These are phyloP conservation scores for Quercus berberidifolia DNA, from an alignment of 306 rosid species.

Conservation along the genomic window DNA sequence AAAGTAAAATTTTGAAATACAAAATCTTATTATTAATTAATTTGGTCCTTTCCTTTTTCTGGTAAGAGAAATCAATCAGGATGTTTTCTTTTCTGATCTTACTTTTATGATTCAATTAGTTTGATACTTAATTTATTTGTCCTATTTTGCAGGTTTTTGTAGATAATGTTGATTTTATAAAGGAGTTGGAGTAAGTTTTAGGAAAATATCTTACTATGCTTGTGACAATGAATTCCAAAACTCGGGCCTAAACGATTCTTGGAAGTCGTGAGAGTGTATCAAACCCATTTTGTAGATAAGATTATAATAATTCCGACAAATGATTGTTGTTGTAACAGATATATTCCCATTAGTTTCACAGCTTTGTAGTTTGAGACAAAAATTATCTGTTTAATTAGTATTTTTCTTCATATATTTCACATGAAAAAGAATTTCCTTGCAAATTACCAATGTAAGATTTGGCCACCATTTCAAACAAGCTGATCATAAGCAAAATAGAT, in stretches of 20 bases:
- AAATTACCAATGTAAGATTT: neutral
- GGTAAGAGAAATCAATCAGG: neutral
- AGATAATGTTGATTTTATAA: conserved; percentile 77
- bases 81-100: neutral
- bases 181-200: conserved; percentile 65
- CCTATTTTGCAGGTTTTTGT: conserved; percentile 74
- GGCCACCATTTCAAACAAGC: neutral
- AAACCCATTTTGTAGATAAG: conserved; percentile 55
- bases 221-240: conserved; percentile 16
- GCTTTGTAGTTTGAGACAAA: conserved; percentile 27
- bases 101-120: neutral
- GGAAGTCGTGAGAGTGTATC: conserved; percentile 21
- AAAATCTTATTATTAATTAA: neutral
- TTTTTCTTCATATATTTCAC: neutral
- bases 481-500: no score
- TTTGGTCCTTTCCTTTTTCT: conserved; percentile 1
- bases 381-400: conserved; percentile 3
- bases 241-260: conserved; percentile 25
- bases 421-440: neutral
- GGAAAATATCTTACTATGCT: conserved; percentile 6
- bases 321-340: conserved; percentile 25
- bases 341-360: conserved; percentile 15
- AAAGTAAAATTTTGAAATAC: neutral
- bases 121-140: neutral
- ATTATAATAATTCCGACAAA: conserved; percentile 20